Base-by-base conservation (phyloP, 192 early-diverging fungal genomes). In the Gonapodya prolifera region DNA sequence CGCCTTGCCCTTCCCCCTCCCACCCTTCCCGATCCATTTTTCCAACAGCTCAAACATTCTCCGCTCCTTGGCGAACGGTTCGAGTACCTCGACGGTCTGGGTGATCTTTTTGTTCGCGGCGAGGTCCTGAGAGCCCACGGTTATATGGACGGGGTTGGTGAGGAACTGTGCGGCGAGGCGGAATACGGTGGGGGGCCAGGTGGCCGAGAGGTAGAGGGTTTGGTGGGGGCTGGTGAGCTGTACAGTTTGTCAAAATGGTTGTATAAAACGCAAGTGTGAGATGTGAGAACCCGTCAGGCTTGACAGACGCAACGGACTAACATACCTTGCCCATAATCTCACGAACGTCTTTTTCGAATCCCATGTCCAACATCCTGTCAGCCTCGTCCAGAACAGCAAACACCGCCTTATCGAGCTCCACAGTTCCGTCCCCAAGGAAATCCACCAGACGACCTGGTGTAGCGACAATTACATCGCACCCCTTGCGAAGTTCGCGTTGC, bases 361-460 rank as follows among this genome's bases (percentile, higher is more conserved):
- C 96, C 77, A 90, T 89, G 78, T 99, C 96, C 77, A 99, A 84
- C 97, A 97, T 99, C 77, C 96, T 91, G 86, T 99, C 97, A 36
- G 95, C 96, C 85, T 98, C 96, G 80, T 99, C 96, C 69, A 98
- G 85, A 2, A 99, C 96, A 80, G 98, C 83, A 80, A 91, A 99
- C 0, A 89, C 87, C 16, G 98, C 92, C 61, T 91, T 81, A 32
- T 89, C 88, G 33, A 98, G 83, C 79, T 95, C 91, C 70, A 92
- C 88, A 32, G 84, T 85, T 81, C 91, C 86, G 83, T 93, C 90
- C 84, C 94, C 92, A 31, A 96, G 81, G 71, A 99, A 81, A 87
- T 99, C 98, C 35, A 98, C 86, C 79, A 99, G 84, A 34, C 98
- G 89, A 33, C 98, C 98, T 18, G 98, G 98, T 8, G 98, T 99